phyloP scores from a whole-genome alignment of 148 eudicot genomes.

The Silene uniflora region DNA sequence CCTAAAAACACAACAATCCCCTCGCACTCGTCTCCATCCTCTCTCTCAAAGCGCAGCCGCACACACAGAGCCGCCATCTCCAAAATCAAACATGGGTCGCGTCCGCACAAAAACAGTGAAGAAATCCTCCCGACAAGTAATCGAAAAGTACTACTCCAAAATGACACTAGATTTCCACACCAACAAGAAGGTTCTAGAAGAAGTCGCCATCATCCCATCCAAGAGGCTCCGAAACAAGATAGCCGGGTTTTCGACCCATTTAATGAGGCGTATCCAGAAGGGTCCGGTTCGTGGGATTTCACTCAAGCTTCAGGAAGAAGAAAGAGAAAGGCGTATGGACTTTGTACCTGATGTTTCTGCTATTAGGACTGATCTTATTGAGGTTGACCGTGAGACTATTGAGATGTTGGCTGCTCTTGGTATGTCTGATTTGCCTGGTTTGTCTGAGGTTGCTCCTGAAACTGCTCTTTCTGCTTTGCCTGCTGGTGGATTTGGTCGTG shows the following conservation, averaged over 20 bases:
- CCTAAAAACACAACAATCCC: too few species aligned
- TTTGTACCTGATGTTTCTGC: constrained; percentile 46
- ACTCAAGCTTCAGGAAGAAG: constrained; percentile 44
- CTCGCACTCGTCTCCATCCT: too few species aligned
- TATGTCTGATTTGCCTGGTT: too few species aligned
- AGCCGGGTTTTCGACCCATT: constrained; percentile 48
- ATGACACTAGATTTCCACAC: constrained; percentile 53
- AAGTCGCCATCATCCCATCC: constrained; percentile 47
- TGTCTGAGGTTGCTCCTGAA: too few species aligned
- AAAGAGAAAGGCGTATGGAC: constrained; percentile 49
- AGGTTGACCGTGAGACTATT: constrained; percentile 35
- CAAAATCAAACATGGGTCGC: constrained; percentile 27
- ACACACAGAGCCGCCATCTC: too few species aligned
- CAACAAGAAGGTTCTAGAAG: constrained; percentile 49
- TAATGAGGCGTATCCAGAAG: constrained; percentile 47
- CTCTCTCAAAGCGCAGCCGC: too few species aligned
- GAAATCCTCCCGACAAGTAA: constrained; percentile 41
- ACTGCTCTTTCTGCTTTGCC: constrained; percentile 9
- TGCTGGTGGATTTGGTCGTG: constrained; percentile 23
- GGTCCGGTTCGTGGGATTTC: constrained; percentile 49
- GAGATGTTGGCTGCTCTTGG: too few species aligned
- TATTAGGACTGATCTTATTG: constrained; percentile 26
- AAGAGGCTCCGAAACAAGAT: constrained; percentile 53
- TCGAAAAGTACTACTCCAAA: constrained; percentile 40
- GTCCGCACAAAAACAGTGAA: constrained; percentile 44